Percentiles rank a stretch among this genome's conserved stretches.
These are phyloP conservation scores for Delitschia confertaspora DNA, from an alignment of 495 filamentous ascomycete species.

Conservation along the genomic window DNA sequence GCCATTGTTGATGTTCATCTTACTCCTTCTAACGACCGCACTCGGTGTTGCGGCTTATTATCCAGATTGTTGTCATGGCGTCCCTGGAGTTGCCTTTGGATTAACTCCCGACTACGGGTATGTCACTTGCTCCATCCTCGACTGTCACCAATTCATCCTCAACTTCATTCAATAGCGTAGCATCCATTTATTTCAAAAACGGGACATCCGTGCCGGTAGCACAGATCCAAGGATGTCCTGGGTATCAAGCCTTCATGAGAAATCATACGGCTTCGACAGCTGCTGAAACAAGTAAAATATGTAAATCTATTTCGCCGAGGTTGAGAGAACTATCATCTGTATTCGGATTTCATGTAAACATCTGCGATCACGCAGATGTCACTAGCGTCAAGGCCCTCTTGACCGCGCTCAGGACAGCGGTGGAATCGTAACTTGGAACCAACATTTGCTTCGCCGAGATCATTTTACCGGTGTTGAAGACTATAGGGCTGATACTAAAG, in stretches of 20 bases:
- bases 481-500: too few relatives aligned
- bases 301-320: slow-evolving; percentile 5
- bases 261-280: slow-evolving; percentile 4
- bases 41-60: slow-evolving; percentile 3
- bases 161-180: slow-evolving; percentile 2
- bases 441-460: slow-evolving; percentile 14
- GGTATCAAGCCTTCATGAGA: slow-evolving; percentile 15
- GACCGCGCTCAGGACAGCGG: background rate
- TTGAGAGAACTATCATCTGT: slow-evolving; percentile 1
- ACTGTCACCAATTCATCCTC: background rate
- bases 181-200: slow-evolving; percentile 7
- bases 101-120: slow-evolving; percentile 13
- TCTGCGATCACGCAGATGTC: slow-evolving; percentile 7
- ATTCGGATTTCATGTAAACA: slow-evolving; percentile 1
- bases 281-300: slow-evolving; percentile 2
- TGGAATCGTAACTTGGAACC: slow-evolving; percentile 12
- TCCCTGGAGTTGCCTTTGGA: slow-evolving; percentile 7
- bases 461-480: too few relatives aligned
- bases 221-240: slow-evolving; percentile 9
- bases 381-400: slow-evolving; percentile 6
- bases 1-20: background rate
- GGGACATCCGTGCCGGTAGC: slow-evolving; percentile 6
- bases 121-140: background rate
- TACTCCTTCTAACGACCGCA: background rate
- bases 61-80: background rate